phyloP scores from a whole-genome alignment of 1,284 basidiomycete species.

The Mycena sp. region DNA sequence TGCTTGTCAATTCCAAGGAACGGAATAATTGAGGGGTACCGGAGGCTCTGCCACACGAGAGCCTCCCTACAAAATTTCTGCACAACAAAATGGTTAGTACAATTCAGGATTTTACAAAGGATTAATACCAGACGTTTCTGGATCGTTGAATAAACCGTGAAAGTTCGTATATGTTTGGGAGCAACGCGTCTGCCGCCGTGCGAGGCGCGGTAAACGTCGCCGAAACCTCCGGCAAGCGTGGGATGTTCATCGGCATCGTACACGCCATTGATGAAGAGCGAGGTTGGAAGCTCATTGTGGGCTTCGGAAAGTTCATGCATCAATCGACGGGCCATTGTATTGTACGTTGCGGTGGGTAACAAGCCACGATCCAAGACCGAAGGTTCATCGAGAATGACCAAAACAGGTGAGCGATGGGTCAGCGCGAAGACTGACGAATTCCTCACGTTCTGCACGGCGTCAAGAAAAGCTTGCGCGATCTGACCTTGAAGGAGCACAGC shows the following conservation, averaged over 20 bases:
- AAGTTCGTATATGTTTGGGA: neutral
- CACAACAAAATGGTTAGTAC: constrained; percentile 33
- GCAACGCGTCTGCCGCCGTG: neutral
- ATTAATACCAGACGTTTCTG: neutral
- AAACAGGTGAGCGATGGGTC: neutral
- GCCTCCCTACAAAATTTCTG: neutral
- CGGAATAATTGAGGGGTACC: constrained; percentile 40
- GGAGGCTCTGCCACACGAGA: constrained; percentile 22
- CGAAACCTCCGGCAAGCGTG: constrained; percentile 1
- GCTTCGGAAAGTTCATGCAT: constrained; percentile 1
- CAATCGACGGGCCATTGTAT: neutral
- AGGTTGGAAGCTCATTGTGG: neutral
- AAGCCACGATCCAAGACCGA: neutral
- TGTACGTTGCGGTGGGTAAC: neutral
- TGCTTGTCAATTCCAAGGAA: constrained; percentile 36
- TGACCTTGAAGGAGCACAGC: neutral
- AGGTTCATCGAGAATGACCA: neutral
- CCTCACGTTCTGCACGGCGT: neutral
- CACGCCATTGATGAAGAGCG: constrained; percentile 3
- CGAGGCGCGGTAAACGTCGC: neutral
- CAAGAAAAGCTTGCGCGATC: neutral
- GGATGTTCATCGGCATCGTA: neutral
- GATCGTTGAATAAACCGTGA: neutral
- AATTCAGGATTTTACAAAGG: constrained; percentile 27
- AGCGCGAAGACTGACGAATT: neutral